Base-by-base conservation (phyloP, 2,329 filamentous ascomycete genomes). In the Cordyceps javanica region DNA sequence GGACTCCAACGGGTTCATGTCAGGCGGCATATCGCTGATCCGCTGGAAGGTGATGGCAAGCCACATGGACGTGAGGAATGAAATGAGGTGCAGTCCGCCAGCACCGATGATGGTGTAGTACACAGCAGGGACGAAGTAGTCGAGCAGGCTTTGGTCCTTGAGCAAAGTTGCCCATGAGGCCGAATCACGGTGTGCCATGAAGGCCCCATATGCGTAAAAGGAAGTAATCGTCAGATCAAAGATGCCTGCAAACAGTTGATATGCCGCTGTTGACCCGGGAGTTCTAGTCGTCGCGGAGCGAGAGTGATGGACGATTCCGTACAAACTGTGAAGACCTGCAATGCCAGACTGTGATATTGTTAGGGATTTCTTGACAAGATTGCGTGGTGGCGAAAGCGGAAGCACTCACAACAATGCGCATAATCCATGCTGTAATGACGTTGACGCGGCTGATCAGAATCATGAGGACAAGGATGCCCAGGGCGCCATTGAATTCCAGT, bases 1-100 rank as follows among this genome's bases (percentile, higher is more conserved):
- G 63, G 89, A 85, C 69, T 97, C 92, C 14, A 97, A 79, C 2
- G 93, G 93, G 69, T 97, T 97, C 89, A 96, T 91, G 67, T 97
- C 93, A 0, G 93, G 92, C 6, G 93, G 93, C 69, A 97, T 81
- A 21, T 80, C 77, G 5, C 86, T 79, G 65, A 97, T 97, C 67
- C 89, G 88, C 41, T 87, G 83, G 82, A 97, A 97, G 64, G 88
- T 82, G 54, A 89, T 69, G 16, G 85, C 84, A 26, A 97, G 78
- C 73, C 88, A 97, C 32, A 90, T 69, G 5, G 90, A 90, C 36
- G 95, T 75, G 19, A 77, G 71, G 1, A 94, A 72, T 2, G 90
- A 90, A 10, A 90, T 62, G 0, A 89, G 65, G 68, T 96, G 91
- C 21, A 96, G 69, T 1, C 80, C 83, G 13, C 81, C 86, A 9